Percentiles rank a stretch among this genome's conserved stretches.
Conservation (phyloP, 2,329 filamentous ascomycete genomes). For the Penicillium sp. region DNA sequence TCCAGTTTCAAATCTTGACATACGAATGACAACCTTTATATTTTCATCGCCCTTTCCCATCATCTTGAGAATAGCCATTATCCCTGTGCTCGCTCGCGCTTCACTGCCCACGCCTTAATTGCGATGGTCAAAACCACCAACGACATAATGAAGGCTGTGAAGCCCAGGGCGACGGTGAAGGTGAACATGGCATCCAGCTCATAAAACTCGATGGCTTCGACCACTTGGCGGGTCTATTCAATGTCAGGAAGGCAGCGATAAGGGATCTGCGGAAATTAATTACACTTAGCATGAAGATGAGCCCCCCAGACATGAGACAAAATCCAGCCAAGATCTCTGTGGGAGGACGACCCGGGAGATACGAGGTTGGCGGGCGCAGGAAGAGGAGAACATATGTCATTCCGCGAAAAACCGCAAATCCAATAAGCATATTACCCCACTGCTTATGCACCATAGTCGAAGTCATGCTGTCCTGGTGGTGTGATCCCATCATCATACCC, state of each 20-base stretch:
- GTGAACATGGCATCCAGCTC: constrained; percentile 87
- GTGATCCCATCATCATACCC: constrained; percentile 92
- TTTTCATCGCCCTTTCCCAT: no score
- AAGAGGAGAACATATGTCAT: constrained; percentile 80
- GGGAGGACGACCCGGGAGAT: constrained; percentile 79
- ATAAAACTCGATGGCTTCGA: constrained; percentile 74
- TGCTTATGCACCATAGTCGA: constrained; percentile 91
- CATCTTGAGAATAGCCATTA: no score
- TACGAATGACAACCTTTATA: no score
- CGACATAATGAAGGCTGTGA: constrained; percentile 80
- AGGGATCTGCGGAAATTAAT: not conserved
- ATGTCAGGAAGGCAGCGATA: constrained; percentile 18
- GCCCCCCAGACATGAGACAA: constrained; percentile 80
- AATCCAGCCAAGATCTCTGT: constrained; percentile 87
- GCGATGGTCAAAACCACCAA: constrained; percentile 77
- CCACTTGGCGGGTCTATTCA: constrained; percentile 68
- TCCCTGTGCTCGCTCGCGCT: constrained; percentile 33
- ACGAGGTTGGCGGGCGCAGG: constrained; percentile 75
- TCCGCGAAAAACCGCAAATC: constrained; percentile 74
- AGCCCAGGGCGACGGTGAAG: constrained; percentile 82
- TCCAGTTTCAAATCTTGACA: no score
- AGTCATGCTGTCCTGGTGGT: constrained; percentile 79
- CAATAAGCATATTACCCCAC: constrained; percentile 84
- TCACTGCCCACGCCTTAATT: constrained; percentile 83
- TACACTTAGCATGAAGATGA: constrained; percentile 90